Evolutionary conservation across 441 rosid species (phyloP).

Genomic region (Bruguiera hainesii): DNA sequence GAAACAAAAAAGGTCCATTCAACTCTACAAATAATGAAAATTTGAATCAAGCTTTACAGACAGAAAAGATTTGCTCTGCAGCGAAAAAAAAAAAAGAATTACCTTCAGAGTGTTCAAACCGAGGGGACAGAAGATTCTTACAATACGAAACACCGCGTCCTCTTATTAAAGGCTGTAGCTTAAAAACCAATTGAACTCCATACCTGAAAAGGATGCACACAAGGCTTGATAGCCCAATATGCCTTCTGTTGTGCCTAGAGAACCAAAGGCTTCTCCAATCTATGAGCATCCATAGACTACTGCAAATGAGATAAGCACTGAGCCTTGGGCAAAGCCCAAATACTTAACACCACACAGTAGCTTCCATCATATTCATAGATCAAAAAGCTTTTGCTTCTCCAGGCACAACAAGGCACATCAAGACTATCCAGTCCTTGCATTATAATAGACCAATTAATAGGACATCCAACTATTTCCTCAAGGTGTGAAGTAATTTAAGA

Average conservation of each 20-base stretch:
- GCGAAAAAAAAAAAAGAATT: constrained; percentile 3
- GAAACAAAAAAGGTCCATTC: constrained; percentile 9
- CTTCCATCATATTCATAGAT: constrained; percentile 29
- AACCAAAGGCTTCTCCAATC: constrained; percentile 49
- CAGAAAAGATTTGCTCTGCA: constrained; percentile 7
- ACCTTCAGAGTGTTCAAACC: constrained; percentile 92
- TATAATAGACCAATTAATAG: constrained; percentile 20
- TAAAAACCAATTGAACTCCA: constrained; percentile 80
- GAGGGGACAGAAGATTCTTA: constrained; percentile 95
- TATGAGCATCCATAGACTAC: constrained; percentile 32
- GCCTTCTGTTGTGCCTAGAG: constrained; percentile 48
- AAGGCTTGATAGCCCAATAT: constrained; percentile 49
- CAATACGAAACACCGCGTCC: constrained; percentile 99
- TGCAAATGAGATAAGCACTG: constrained; percentile 7
- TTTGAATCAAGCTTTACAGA: not conserved
- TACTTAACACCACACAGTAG: constrained; percentile 23
- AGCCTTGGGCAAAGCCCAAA: constrained; percentile 8
- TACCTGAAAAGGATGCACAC: constrained; percentile 50
- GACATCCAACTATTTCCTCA: not conserved
- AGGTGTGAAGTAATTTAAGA: not conserved
- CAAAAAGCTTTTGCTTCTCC: constrained; percentile 43
- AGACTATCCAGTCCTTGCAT: constrained; percentile 39
- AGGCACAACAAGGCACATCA: constrained; percentile 52
- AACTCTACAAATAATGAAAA: constrained; percentile 21
- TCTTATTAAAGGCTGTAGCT: constrained; percentile 83